These are phyloP conservation scores for Thuja plicata DNA, from an alignment of 83 land plant genomes.

Conservation along the genomic window DNA sequence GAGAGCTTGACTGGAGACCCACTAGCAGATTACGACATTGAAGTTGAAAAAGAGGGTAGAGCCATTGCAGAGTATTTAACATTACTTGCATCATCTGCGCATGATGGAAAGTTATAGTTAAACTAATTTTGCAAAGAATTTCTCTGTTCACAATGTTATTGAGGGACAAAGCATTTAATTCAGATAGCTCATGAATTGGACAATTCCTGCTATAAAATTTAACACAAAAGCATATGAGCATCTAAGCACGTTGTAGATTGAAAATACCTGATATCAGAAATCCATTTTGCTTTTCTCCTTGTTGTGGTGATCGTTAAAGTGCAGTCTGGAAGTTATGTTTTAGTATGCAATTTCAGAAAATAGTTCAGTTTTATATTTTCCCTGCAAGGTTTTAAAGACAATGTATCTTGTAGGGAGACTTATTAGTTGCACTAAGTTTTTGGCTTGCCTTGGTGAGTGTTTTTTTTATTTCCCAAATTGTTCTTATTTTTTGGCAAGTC, in stretches of 20 bases:
- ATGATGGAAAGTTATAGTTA: not conserved
- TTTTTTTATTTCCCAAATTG: no score
- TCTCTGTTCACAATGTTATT: not conserved
- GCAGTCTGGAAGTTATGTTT: not conserved
- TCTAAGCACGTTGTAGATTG: not conserved
- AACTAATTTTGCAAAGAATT: not conserved
- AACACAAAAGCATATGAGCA: not conserved
- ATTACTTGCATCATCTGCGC: conserved; percentile 46
- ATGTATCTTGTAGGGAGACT: not conserved
- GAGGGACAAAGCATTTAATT: not conserved
- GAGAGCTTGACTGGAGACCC: conserved; percentile 67
- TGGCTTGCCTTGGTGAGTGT: not conserved
- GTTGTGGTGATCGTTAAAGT: not conserved
- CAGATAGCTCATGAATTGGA: not conserved
- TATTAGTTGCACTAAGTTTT: not conserved
- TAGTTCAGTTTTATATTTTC: not conserved
- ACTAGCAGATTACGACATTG: conserved; percentile 81
- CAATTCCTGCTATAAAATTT: not conserved
- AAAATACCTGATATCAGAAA: not conserved
- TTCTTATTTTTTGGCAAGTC: no score
- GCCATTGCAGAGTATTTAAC: conserved; percentile 81
- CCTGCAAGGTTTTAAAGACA: not conserved
- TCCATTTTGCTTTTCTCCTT: not conserved
- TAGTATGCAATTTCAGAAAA: not conserved
- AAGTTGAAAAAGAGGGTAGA: conserved; percentile 85